Evolutionary conservation across 208 protist species (phyloP).

Genomic region (Plasmodiophora brassicae): DNA sequence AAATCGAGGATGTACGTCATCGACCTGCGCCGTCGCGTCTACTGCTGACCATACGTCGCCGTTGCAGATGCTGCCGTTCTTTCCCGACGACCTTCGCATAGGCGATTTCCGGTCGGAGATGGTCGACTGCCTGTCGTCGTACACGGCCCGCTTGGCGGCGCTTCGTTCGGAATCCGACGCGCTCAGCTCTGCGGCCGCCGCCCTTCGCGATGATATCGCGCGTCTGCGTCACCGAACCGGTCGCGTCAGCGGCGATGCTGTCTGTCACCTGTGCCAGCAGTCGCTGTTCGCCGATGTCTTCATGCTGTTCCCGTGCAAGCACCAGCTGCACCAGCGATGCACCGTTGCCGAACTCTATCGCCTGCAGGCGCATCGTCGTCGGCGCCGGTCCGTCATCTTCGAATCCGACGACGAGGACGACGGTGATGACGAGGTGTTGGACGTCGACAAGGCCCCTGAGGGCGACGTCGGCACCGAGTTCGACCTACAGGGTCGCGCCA

Average conservation of each 20-base stretch:
- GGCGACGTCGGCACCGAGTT: background rate
- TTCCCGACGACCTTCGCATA: background rate
- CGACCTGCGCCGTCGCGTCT: background rate
- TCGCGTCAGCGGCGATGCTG: background rate
- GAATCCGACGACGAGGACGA: background rate
- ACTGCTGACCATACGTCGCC: background rate
- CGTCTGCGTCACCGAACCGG: background rate
- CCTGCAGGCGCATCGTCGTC: background rate
- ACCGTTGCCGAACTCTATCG: background rate
- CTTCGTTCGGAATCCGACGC: background rate
- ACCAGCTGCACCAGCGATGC: background rate
- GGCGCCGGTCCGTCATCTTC: no score
- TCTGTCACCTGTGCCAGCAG: background rate
- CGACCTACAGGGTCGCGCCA: background rate
- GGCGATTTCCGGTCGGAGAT: constrained; percentile 22
- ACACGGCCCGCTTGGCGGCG: background rate
- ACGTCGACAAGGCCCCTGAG: background rate
- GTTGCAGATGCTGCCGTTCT: background rate
- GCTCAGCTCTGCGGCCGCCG: background rate
- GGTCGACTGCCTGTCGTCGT: background rate
- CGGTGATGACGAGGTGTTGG: background rate
- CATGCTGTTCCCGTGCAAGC: background rate
- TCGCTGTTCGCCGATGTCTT: background rate
- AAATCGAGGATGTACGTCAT: background rate
- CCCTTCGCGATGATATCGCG: background rate